Evolutionary conservation across 148 eudicot species (phyloP).

Genomic region (Fagopyrum esculentum): DNA sequence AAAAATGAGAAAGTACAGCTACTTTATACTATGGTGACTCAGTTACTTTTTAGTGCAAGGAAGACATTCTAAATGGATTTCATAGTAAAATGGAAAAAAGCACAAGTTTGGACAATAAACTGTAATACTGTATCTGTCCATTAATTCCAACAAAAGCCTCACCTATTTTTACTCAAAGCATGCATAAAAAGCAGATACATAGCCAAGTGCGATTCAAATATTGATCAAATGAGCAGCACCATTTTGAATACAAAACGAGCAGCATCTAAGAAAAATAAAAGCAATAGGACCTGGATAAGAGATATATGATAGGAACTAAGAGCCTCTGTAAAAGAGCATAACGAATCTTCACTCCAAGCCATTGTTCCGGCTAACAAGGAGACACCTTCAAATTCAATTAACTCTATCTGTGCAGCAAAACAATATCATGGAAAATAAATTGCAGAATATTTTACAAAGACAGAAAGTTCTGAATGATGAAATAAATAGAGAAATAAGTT

Average conservation of each 20-base stretch:
- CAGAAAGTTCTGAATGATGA: background rate
- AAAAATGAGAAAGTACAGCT: background rate
- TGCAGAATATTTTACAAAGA: background rate
- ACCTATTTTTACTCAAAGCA: background rate
- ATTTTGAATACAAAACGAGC: background rate
- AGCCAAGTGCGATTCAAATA: background rate
- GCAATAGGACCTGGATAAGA: constrained; percentile 45
- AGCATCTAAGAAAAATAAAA: background rate
- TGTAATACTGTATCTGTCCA: background rate
- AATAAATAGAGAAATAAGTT: background rate
- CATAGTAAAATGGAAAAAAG: background rate
- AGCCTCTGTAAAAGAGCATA: constrained; percentile 53
- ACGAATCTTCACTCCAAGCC: constrained; percentile 61
- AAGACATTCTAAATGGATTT: background rate
- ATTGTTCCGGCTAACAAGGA: constrained; percentile 62
- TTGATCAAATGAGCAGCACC: constrained; percentile 1
- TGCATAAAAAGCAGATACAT: background rate
- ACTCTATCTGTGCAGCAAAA: constrained; percentile 63
- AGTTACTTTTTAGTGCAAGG: background rate
- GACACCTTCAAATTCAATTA: constrained; percentile 63
- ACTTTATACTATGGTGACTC: background rate
- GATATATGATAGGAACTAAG: constrained; percentile 44
- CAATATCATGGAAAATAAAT: background rate
- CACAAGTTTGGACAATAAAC: background rate
- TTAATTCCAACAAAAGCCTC: background rate